Evolutionary conservation across 208 protist species (phyloP), one percentile per base, ranked within the genome.

Genomic region (Trypanosoma grayi): DNA sequence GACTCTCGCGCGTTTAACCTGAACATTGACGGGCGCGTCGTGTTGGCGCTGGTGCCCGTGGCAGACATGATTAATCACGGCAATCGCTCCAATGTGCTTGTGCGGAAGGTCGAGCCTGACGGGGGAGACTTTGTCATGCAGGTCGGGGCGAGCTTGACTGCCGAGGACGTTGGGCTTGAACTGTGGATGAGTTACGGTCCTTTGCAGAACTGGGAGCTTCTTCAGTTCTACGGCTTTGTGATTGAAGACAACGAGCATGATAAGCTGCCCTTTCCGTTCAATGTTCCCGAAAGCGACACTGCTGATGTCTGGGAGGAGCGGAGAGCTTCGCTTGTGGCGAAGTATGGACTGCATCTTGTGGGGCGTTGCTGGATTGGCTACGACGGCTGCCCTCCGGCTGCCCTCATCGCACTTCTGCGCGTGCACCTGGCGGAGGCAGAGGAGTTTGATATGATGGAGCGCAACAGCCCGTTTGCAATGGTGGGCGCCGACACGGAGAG

Each of bases 171-270:
- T 20, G 85, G 81, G 6, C 79, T 79, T 5, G 86, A 97, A 75
- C 60, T 94, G 55, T 91, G 82, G 82, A 95, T 97, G 88, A 94
- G 87, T 71, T 97, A 97, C 74, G 92, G 92, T n/a, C 92, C 92
- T 9, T 71, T 97, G 60, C 88, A 97, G 68, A 94, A 92, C 73
- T 95, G 87, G 87, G 87, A 97, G 77, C 72, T 97, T 62, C 74
- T 97, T 45, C 74, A 87, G 67, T 82, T 84, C 66, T 97, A 97
- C 74, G 92, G 92, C n/a, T 97, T 97, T 59, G 85, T 92, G 20
- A 55, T 94, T 20, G 64, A 66, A 11, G 75, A 83, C 33, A 96
- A 96, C 62, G 77, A 74, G 37, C 70, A 92, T 58, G 87, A 96
- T 59, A 83, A 76, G 64, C 70, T 96, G 27, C 90, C 90, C 10